These are phyloP conservation scores for Fraxinus cuspidata DNA, from an alignment of 257 asterid species.

Conservation along the genomic window DNA sequence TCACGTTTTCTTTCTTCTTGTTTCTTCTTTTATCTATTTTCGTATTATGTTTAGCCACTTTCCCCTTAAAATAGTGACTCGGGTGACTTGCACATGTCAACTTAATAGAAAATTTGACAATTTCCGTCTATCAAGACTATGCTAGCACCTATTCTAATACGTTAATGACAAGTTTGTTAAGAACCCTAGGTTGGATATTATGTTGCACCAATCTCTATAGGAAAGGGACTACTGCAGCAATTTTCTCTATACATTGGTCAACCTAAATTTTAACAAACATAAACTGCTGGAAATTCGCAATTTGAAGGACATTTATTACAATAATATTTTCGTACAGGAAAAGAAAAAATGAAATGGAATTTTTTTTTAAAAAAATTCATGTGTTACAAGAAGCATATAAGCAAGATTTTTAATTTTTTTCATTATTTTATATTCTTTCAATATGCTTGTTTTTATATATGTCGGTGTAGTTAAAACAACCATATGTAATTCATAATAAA, in stretches of 20 bases:
- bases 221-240: background rate
- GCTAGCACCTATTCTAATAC: background rate
- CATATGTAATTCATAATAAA: too few relatives aligned
- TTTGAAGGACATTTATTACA: background rate
- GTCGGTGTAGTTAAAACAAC: too few relatives aligned
- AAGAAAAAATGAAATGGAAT: too few relatives aligned
- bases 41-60: background rate
- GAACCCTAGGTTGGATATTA: background rate
- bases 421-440: too few relatives aligned
- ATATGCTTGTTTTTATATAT: too few relatives aligned
- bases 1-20: background rate
- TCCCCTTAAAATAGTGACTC: background rate
- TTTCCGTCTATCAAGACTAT: too few relatives aligned
- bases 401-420: too few relatives aligned
- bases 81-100: background rate
- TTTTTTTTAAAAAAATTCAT: too few relatives aligned
- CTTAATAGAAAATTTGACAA: too few relatives aligned
- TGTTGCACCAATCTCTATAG: background rate
- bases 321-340: background rate
- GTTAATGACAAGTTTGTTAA: background rate
- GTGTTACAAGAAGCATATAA: too few relatives aligned
- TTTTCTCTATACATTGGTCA: background rate
- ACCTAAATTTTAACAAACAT: background rate
- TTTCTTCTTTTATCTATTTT: background rate
- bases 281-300: background rate